These are phyloP conservation scores for Lactarius hatsudake DNA, from an alignment of 768 basidiomycete species.

Conservation along the genomic window DNA sequence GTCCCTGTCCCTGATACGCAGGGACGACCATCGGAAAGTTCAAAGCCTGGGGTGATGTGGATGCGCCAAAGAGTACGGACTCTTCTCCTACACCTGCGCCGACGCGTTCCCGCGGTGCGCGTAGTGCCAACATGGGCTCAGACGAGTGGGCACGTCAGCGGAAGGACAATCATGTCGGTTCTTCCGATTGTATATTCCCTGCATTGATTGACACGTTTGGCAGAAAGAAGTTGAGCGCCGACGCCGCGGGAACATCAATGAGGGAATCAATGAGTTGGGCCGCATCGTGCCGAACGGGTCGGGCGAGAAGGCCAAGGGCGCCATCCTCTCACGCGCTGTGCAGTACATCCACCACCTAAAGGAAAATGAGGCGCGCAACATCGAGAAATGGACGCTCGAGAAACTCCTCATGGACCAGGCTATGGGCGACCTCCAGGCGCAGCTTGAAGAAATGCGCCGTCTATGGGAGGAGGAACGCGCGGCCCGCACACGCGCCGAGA, in stretches of 20 bases:
- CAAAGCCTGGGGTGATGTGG: conserved; percentile 23
- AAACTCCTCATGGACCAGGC: conserved; percentile 91
- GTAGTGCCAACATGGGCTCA: conserved; percentile 61
- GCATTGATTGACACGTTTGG: conserved; percentile 7
- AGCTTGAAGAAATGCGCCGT: conserved; percentile 78
- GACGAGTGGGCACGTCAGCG: conserved; percentile 79
- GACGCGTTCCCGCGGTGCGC: conserved; percentile 43
- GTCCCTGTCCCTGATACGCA: conserved; percentile 3
- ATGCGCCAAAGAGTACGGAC: conserved; percentile 2
- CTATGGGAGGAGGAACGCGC: conserved; percentile 77
- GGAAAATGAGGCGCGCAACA: conserved; percentile 86
- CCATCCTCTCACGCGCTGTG: conserved; percentile 83
- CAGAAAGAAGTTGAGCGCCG: conserved; percentile 99
- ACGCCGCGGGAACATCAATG: conserved; percentile 92
- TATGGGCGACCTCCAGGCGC: conserved; percentile 81
- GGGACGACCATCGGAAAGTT: conserved; percentile 16
- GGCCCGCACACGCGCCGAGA: conserved; percentile 55
- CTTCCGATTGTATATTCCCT: not conserved
- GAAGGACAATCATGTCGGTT: conserved; percentile 77
- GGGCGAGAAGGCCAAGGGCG: conserved; percentile 87
- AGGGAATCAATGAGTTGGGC: conserved; percentile 90
- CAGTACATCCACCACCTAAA: conserved; percentile 91
- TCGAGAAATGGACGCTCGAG: conserved; percentile 92
- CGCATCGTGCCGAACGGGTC: conserved; percentile 85
- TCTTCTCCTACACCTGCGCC: conserved; percentile 30